These are phyloP conservation scores for Geoglossum glabrum DNA, from an alignment of 495 filamentous ascomycete genomes.

Conservation along the genomic window DNA sequence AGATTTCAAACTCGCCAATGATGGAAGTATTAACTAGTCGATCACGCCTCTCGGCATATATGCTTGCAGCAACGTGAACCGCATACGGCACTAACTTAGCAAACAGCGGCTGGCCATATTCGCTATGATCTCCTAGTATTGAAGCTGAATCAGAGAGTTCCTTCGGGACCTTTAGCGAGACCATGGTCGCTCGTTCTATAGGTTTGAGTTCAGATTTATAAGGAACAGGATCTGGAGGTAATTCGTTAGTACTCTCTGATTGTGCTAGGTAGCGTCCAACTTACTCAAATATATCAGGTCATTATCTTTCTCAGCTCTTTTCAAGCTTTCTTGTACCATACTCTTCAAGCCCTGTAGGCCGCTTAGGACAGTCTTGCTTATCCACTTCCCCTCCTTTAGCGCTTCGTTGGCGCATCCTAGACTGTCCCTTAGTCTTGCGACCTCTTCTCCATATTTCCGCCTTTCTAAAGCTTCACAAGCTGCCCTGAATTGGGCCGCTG, in stretches of 20 bases:
- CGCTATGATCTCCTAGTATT: conserved; percentile 53
- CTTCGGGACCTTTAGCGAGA: conserved; percentile 53
- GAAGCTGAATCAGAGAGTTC: conserved; percentile 65
- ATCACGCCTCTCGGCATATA: conserved; percentile 84
- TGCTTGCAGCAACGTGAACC: conserved; percentile 83
- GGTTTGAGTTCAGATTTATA: conserved; percentile 74
- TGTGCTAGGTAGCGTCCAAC: neutral
- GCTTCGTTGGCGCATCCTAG: conserved; percentile 70
- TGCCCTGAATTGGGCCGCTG: conserved; percentile 86
- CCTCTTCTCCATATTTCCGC: conserved; percentile 87
- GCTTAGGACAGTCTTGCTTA: conserved; percentile 63
- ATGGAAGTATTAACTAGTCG: conserved; percentile 69
- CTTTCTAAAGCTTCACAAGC: conserved; percentile 86
- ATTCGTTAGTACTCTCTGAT: neutral
- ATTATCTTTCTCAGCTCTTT: conserved; percentile 89
- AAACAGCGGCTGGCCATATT: conserved; percentile 70
- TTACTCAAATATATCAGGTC: conserved; percentile 73
- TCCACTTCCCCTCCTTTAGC: conserved; percentile 64
- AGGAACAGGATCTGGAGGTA: conserved; percentile 43
- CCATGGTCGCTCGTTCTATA: conserved; percentile 79
- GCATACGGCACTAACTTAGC: conserved; percentile 87
- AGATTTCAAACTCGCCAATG: conserved; percentile 61
- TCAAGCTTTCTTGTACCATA: conserved; percentile 67
- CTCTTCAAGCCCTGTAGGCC: conserved; percentile 72
- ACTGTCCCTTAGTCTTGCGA: conserved; percentile 66